Evolutionary conservation across 805 yeast genomes (phyloP).

Genomic region (Lipomyces yamanashiensis): DNA sequence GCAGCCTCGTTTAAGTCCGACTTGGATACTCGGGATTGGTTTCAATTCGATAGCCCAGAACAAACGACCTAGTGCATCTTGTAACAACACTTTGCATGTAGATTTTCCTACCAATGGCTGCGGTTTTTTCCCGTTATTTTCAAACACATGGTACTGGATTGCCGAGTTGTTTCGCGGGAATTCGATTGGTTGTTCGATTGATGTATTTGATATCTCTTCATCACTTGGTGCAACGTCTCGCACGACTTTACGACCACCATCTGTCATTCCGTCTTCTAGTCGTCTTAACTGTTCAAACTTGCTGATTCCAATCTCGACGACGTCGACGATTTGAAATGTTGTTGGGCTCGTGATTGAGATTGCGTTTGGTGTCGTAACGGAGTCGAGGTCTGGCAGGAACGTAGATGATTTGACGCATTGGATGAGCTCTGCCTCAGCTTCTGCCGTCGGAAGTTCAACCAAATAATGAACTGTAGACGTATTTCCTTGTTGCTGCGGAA

Average conservation of each 20-base stretch:
- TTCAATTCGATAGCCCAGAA: slow-evolving; percentile 28
- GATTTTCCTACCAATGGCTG: slow-evolving; percentile 23
- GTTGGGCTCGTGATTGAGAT: slow-evolving; percentile 17
- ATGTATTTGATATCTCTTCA: background rate
- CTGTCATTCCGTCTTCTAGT: slow-evolving; percentile 23
- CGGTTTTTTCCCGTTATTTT: background rate
- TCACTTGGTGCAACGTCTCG: slow-evolving; percentile 17
- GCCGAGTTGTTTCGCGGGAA: background rate
- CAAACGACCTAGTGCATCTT: slow-evolving; percentile 26
- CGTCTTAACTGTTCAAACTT: slow-evolving; percentile 19
- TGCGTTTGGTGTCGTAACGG: background rate
- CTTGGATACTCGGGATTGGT: slow-evolving; percentile 21
- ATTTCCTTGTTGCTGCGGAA: background rate
- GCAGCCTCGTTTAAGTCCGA: slow-evolving; percentile 29
- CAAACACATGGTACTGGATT: slow-evolving; percentile 2
- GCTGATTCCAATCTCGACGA: slow-evolving; percentile 30
- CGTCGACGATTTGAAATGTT: slow-evolving; percentile 30
- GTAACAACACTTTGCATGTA: slow-evolving; percentile 32
- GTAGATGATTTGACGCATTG: slow-evolving; percentile 11
- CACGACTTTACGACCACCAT: slow-evolving; percentile 18
- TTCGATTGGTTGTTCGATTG: background rate
- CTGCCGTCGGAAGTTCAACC: background rate
- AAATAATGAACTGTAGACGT: background rate
- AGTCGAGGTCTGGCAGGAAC: slow-evolving; percentile 12
- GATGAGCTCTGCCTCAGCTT: slow-evolving; percentile 10